Evolutionary conservation across 2,329 filamentous ascomycete species (phyloP).

Genomic region (Fusarium denticulatum): DNA sequence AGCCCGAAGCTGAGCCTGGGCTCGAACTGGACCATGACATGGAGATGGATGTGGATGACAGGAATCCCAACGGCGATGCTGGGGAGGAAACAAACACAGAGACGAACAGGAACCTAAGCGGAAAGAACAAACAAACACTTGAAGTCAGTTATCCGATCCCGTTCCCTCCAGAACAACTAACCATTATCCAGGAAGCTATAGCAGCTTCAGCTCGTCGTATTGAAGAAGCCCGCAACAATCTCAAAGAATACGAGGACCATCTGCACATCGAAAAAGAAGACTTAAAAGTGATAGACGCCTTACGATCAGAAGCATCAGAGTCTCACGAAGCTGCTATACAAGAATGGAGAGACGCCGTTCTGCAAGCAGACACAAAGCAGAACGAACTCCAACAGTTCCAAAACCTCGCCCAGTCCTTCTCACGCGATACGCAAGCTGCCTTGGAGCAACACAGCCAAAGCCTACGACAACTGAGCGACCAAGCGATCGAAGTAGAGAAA

Average conservation of each 20-base stretch:
- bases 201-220: neutral
- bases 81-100: neutral
- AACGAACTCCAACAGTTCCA: neutral
- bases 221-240: neutral
- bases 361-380: neutral
- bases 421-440: neutral
- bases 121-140: neutral
- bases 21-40: neutral
- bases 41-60: slow-evolving; percentile 2
- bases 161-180: neutral
- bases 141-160: neutral
- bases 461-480: neutral
- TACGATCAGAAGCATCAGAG: neutral
- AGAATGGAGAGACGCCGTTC: neutral
- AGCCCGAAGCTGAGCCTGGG: neutral
- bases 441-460: slow-evolving; percentile 1
- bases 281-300: neutral
- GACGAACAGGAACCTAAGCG: neutral
- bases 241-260: neutral
- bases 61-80: neutral
- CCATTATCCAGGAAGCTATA: neutral
- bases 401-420: neutral
- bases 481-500: neutral
- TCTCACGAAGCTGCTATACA: neutral
- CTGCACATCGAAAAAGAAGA: neutral